Evolutionary conservation across 2,329 filamentous ascomycete species (phyloP), one percentile per base, ranked within the genome.

Genomic region (Amesomyces nigricolor): DNA sequence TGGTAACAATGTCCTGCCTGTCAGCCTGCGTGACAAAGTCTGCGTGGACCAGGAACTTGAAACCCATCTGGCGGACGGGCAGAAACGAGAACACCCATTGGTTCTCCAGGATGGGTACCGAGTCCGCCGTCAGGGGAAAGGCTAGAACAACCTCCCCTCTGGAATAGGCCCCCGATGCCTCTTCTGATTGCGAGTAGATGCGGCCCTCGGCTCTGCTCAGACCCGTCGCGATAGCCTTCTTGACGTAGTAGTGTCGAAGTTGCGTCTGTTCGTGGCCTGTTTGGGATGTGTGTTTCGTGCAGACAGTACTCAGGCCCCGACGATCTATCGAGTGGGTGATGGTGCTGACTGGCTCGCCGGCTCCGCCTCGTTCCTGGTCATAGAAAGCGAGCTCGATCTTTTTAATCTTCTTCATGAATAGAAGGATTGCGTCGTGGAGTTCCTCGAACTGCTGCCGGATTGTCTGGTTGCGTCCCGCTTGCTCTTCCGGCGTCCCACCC

Each of bases 41-140:
- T 6, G 73, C 68, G 8, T 80, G 76, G 10, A 80, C 74, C 1
- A 79, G 61, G 43, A 80, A 79, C 66, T 73, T 75, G 61, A 78
- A 77, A 0, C 72, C 73, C 43, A 70, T 65, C 4, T 64, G 60
- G 0, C 71, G 64, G n/a, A 78, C 63, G 0, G 77, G 77, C 0
- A 78, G 60, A 58, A 79, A 79, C 0, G 70, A 72, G 62, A 73
- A 79, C 0, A 78, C 55, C 6, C 73, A 62, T 49, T 79, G 75
- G 6, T 64, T 59, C 32, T 73, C 61, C 5, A 73, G 56, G 2
- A 75, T 48, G 0, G 76, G 76, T 0, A 53, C 26, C 0, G 56
- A 66, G 2, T 62, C 48, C 0, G 62, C 60, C 0, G 68, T 64
- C 1, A 78, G 29, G 0, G 76, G 77, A 57, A 80, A 79, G 0